Base-by-base conservation (phyloP, 2,329 filamentous ascomycete genomes). In the Colletotrichum destructivum region DNA sequence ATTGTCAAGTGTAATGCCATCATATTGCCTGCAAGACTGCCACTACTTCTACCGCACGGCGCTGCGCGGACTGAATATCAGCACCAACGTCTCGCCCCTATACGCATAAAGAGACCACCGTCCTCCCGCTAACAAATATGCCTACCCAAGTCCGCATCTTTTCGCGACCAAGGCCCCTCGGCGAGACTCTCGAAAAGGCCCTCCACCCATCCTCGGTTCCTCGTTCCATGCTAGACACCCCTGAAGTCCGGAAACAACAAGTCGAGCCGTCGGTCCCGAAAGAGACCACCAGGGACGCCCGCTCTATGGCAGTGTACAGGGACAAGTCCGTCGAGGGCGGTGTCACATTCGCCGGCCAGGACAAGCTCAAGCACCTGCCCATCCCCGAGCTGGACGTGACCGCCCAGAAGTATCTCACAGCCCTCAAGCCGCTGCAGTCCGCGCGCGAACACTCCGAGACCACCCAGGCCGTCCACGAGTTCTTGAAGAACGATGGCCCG, bases 11-110 rank as follows among this genome's bases (percentile, higher is more conserved):
- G 86, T 88, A 85, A 97, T 97, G 94, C 93, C 93, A 86, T 83
- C 88, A 78, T 96, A 94, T 82, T 97, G 87, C 83, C 86, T 94
- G 69, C 92, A 96, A 87, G 93, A 97, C 83, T 97, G 93, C 79
- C 94, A 97, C 82, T 97, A 97, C 85, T 97, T 97, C 85, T 96
- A 94, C 86, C 94, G 94, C 87, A 97, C 92, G 82, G 93, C 94
- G 80, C 86, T 97, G 84, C 94, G 94, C 87, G 92, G 95, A 80
- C 86, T 97, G 77, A 96, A 93, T 79, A 91, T 97, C 77, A 89
- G 91, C 84, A 97, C 93, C 77, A 89, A 86, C 78, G 90, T 97
- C 82, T 94, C 92, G 75, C 91, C 93, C 76, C 86, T 94, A 66
- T 94, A 94, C 86, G 88, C 88, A 83, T 94, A 86, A 71, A 88